A percentile compares a stretch with the other conserved stretches of the same genome.
phyloP scores from a whole-genome alignment of 257 asterid genomes.

The Nicotiana undulata region DNA sequence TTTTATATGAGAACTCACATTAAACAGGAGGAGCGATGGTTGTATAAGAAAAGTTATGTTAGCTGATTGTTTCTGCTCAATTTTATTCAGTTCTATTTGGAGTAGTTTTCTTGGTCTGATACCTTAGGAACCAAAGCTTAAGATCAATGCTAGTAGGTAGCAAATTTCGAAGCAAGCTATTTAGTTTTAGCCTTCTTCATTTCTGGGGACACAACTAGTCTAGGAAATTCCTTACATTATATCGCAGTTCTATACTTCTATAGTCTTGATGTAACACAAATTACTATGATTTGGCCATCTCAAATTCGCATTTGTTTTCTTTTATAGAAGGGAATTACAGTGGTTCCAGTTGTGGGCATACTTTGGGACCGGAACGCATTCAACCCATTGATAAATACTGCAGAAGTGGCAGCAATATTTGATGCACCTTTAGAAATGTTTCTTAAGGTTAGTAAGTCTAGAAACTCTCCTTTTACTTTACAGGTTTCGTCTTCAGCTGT shows the following conservation, averaged over 20 bases:
- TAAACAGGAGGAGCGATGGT: neutral
- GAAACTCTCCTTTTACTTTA: neutral
- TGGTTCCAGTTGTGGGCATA: slow-evolving; percentile 75
- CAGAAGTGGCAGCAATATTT: slow-evolving; percentile 69
- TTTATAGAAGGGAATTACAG: slow-evolving; percentile 41
- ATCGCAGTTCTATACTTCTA: neutral
- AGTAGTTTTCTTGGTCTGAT: neutral
- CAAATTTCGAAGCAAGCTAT: neutral
- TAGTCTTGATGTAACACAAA: neutral
- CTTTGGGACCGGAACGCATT: slow-evolving; percentile 44
- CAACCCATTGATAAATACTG: slow-evolving; percentile 43
- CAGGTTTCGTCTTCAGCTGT: neutral
- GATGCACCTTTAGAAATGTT: slow-evolving; percentile 83
- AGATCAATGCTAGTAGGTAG: neutral
- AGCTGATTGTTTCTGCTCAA: neutral
- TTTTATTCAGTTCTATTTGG: neutral
- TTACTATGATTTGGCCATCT: neutral
- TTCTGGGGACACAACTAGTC: neutral
- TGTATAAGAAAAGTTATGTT: neutral
- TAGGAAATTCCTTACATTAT: neutral
- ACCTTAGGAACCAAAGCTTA: neutral
- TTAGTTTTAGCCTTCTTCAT: neutral
- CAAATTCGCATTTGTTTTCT: neutral
- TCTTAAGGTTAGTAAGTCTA: slow-evolving; percentile 44
- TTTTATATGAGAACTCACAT: neutral